phyloP scores from a whole-genome alignment of 1,284 basidiomycete species.

The Polyporus tsugae region DNA sequence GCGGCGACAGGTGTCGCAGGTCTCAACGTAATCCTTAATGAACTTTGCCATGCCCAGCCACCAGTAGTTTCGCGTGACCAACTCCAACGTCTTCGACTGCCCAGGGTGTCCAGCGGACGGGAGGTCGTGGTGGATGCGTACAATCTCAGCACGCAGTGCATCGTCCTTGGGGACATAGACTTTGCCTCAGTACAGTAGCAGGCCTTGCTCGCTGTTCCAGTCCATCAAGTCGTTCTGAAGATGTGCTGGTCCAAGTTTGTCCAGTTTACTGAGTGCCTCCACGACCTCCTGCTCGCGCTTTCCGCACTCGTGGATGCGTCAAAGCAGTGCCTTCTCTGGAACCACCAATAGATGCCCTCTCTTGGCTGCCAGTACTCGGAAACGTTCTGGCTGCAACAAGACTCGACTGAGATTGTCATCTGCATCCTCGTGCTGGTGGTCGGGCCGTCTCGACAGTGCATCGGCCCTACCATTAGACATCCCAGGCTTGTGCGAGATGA shows the following conservation, averaged over 20 bases:
- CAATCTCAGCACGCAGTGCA: background rate
- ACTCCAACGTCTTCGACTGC: slow-evolving; percentile 1
- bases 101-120: slow-evolving; percentile 1
- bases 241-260: background rate
- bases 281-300: background rate
- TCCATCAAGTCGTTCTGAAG: background rate
- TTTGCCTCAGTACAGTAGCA: slow-evolving; percentile 47
- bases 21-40: slow-evolving; percentile 44
- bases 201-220: background rate
- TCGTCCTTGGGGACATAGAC: slow-evolving; percentile 21
- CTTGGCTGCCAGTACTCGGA: background rate
- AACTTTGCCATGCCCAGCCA: slow-evolving; percentile 38
- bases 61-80: slow-evolving; percentile 8
- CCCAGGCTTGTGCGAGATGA: slow-evolving; percentile 37
- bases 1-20: slow-evolving; percentile 49
- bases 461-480: slow-evolving; percentile 45
- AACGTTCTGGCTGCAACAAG: slow-evolving; percentile 34
- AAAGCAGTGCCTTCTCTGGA: background rate
- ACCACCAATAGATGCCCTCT: background rate
- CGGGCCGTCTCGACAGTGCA: slow-evolving; percentile 47
- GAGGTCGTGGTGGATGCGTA: slow-evolving; percentile 3
- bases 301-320: background rate
- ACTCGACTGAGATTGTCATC: slow-evolving; percentile 14
- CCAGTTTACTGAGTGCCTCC: background rate
- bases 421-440: slow-evolving; percentile 41